Percentiles rank a stretch among this genome's conserved stretches.
Conservation (phyloP, 2,329 filamentous ascomycete species). For the Penicillium sp. region DNA sequence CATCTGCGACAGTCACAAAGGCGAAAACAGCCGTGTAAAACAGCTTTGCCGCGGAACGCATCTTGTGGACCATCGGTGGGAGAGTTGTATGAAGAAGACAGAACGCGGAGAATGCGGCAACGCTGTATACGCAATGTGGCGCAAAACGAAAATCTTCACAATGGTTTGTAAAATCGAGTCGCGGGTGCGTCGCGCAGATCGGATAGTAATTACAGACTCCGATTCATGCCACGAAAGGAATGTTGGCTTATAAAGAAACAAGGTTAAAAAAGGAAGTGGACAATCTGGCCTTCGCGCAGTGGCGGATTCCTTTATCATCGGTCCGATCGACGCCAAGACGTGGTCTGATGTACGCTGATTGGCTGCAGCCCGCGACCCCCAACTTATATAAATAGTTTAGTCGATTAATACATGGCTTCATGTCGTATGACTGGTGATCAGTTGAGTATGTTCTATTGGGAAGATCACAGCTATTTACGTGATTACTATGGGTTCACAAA, state of each 20-base stretch:
- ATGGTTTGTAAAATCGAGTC: background rate
- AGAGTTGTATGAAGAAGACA: constrained; percentile 1
- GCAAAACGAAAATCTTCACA: constrained; percentile 2
- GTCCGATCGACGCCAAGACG: constrained; percentile 3
- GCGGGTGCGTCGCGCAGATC: background rate
- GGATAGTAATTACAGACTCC: background rate
- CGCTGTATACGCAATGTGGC: constrained; percentile 7
- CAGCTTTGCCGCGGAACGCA: constrained; percentile 55
- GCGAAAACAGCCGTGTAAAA: constrained; percentile 66
- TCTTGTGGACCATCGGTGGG: constrained; percentile 27
- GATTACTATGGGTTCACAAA: background rate
- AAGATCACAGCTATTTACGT: background rate
- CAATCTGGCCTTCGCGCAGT: constrained; percentile 11
- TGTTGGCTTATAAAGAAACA: background rate
- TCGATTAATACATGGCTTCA: background rate
- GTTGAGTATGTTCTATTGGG: background rate
- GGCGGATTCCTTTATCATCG: constrained; percentile 1
- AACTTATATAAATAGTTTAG: background rate
- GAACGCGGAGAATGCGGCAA: background rate
- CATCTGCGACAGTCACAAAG: constrained; percentile 54
- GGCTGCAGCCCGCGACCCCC: background rate
- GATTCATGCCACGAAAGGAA: background rate
- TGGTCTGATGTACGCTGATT: constrained; percentile 3
- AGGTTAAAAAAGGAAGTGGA: constrained; percentile 2
- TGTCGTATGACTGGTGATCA: background rate